Percentiles rank a stretch among this genome's conserved stretches.
These are phyloP conservation scores for Ambrosia hybrid DNA, from an alignment of 140 eudicot species.

Conservation along the genomic window DNA sequence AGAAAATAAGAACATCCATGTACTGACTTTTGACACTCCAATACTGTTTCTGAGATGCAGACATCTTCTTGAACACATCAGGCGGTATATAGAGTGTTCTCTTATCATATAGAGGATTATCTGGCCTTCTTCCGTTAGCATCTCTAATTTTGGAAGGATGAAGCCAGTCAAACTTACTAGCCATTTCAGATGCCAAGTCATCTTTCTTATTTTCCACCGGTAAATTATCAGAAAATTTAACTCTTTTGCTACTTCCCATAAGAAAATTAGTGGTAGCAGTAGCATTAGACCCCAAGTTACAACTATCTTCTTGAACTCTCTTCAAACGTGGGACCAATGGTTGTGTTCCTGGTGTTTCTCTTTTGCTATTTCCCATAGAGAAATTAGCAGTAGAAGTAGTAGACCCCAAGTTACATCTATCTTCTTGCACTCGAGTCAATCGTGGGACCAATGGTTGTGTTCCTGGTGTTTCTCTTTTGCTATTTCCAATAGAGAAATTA, in stretches of 20 bases:
- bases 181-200: constrained; percentile 39
- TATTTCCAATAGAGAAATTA: constrained; percentile 27
- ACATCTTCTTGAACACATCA: constrained; percentile 69
- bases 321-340: constrained; percentile 39
- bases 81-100: constrained; percentile 86
- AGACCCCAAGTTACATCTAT: constrained; percentile 30
- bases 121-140: constrained; percentile 81
- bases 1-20: constrained; percentile 89
- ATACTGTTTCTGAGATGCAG: constrained; percentile 97
- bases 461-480: constrained; percentile 40
- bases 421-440: constrained; percentile 68
- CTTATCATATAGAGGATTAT: constrained; percentile 65
- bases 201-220: constrained; percentile 26
- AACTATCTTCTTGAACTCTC: constrained; percentile 56
- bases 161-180: constrained; percentile 93
- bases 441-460: constrained; percentile 18
- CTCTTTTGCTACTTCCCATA: constrained; percentile 47
- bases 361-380: constrained; percentile 45
- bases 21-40: constrained; percentile 88
- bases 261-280: constrained; percentile 21
- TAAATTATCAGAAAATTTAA: constrained; percentile 41
- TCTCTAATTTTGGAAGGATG: constrained; percentile 77
- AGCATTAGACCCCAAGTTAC: constrained; percentile 21
- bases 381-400: constrained; percentile 18
- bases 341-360: constrained; percentile 12